Evolutionary conservation across 2,329 filamentous ascomycete species (phyloP).

Genomic region (Apiospora koreana): DNA sequence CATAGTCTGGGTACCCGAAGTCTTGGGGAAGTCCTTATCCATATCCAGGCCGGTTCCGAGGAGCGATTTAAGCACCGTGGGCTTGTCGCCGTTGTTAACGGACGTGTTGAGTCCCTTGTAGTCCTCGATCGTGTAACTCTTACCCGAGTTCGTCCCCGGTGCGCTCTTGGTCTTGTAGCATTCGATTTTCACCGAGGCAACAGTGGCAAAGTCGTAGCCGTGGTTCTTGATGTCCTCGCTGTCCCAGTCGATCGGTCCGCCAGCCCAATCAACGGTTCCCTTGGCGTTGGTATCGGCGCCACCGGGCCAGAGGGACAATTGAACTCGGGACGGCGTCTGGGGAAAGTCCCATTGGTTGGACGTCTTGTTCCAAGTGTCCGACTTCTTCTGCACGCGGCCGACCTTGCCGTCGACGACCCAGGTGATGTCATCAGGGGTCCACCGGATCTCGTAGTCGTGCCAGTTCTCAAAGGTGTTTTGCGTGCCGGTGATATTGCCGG

Average conservation of each 20-base stretch:
- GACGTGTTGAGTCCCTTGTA: slow-evolving; percentile 70
- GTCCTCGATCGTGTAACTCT: slow-evolving; percentile 76
- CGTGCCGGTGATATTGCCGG: slow-evolving; percentile 63
- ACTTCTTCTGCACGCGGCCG: slow-evolving; percentile 72
- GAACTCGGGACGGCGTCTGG: slow-evolving; percentile 86
- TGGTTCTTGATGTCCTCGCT: slow-evolving; percentile 75
- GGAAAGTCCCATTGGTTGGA: slow-evolving; percentile 82
- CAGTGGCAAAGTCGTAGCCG: slow-evolving; percentile 85
- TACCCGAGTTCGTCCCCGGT: slow-evolving; percentile 69
- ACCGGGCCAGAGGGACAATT: slow-evolving; percentile 95
- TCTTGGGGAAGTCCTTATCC: slow-evolving; percentile 38
- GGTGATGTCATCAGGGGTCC: slow-evolving; percentile 81
- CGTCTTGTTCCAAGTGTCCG: slow-evolving; percentile 84
- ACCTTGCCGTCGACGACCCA: slow-evolving; percentile 86
- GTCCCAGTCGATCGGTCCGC: slow-evolving; percentile 87
- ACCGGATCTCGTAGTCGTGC: slow-evolving; percentile 92
- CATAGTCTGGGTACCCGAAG: slow-evolving; percentile 32
- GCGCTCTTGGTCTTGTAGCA: slow-evolving; percentile 70
- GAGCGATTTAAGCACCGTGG: slow-evolving; percentile 77
- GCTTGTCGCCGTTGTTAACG: slow-evolving; percentile 72
- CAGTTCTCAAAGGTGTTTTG: slow-evolving; percentile 74
- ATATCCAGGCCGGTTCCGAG: slow-evolving; percentile 80
- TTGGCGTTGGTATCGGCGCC: slow-evolving; percentile 75
- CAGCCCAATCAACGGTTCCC: slow-evolving; percentile 90
- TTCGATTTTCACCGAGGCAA: slow-evolving; percentile 76